Base-by-base conservation (phyloP, 2,329 filamentous ascomycete genomes). In the Exophiala oligosperma region DNA sequence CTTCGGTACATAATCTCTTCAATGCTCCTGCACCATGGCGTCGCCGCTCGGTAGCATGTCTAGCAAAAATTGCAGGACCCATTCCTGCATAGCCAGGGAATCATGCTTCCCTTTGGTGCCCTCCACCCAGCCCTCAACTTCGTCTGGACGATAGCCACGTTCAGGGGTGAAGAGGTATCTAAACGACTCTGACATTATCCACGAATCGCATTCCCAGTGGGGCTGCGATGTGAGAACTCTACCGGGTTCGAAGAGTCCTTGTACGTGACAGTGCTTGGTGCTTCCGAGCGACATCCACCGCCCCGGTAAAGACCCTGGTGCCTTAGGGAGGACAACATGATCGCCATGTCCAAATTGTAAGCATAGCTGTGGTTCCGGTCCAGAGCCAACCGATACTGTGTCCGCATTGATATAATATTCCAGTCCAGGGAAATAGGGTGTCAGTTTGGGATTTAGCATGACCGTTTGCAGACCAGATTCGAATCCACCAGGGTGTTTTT, bases 161-260 rank as follows among this genome's bases (percentile, higher is more conserved):
- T 48, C 11, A 4, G 46, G 46, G 11, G 46, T 48, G 26, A 48
- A 48, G 23, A 48, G n/a, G 4, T 48, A 48, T 14, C n/a, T 28
- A 29, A 48, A 28, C 1, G 46, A 48, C 24, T 48, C 46, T 29
- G 46, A 48, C 46, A 48, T 48, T n/a, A 48, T 48, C 23, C 26
- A 48, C 28, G 46, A 48, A 29, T 48, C 46, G n/a, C 24, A 48
- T 17, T 48, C 46, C 46, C 46, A 48, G 26, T 48, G 46, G 32
- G 46, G 46, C n/a, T 48, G 46, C 2, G 46, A 28, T 24, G 46
- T 48, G 24, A 48, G 46, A 29, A 48, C 46, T 26, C 46, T 48
- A 26, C 46, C 46, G 3, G 46, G 46, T 26, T 48, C 46, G 12
- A 28, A 48, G 2, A 48, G 24, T 14, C 46, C 46, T 32, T 48